A percentile compares a stretch with the other conserved stretches of the same genome.
Evolutionary conservation across 768 basidiomycete genomes (phyloP).

Genomic region (Coprinopsis strossmayeri): DNA sequence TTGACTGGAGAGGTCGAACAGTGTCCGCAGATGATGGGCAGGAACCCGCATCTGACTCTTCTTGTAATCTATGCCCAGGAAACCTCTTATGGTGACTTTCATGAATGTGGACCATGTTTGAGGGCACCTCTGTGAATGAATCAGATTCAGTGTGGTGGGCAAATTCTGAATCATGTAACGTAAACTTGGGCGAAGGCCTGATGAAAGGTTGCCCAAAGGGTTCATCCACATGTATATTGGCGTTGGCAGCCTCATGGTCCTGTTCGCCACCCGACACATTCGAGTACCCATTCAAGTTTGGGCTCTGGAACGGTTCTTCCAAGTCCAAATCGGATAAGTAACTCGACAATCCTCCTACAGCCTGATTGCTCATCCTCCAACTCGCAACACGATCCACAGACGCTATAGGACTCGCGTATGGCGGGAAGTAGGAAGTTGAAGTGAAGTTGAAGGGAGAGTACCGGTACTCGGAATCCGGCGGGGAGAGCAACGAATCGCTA

Average conservation of each 20-base stretch:
- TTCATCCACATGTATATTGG: too few relatives aligned
- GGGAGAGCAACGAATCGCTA: constrained; percentile 16
- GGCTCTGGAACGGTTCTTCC: neutral
- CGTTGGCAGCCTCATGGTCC: neutral
- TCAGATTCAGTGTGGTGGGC: neutral
- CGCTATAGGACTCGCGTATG: neutral
- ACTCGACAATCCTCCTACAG: neutral
- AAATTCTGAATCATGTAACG: neutral
- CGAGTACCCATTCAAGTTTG: neutral
- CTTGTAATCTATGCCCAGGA: too few relatives aligned
- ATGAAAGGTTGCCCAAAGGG: too few relatives aligned
- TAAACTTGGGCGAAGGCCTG: too few relatives aligned
- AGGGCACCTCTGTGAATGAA: neutral
- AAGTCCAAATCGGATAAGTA: constrained; percentile 5
- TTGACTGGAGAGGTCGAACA: neutral
- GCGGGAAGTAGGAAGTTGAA: constrained; percentile 5
- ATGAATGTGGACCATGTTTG: neutral
- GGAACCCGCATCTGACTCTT: constrained; percentile 1
- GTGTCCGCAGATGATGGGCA: constrained; percentile 10
- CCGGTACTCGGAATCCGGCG: constrained; percentile 6
- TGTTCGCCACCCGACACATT: neutral
- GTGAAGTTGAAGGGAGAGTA: neutral
- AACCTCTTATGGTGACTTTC: too few relatives aligned
- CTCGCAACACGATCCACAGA: constrained; percentile 1
- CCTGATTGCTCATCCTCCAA: constrained; percentile 4